Conservation (phyloP, 768 basidiomycete species). For the Tricholoma saponaceum region DNA sequence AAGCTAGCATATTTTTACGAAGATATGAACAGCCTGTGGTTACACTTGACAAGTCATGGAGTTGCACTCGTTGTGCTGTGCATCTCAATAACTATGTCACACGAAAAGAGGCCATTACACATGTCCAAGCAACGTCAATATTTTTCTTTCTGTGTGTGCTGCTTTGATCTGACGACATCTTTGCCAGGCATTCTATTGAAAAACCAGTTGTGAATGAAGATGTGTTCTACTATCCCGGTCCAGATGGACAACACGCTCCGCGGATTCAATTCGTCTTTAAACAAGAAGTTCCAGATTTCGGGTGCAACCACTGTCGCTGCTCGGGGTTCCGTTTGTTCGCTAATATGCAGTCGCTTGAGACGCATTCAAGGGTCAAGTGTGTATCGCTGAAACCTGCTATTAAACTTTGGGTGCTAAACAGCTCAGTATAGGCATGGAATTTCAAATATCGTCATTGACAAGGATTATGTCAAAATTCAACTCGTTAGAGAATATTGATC, state of each 20-base stretch:
- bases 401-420: not conserved
- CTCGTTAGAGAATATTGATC: too few species aligned
- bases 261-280: not conserved
- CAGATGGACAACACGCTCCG: not conserved
- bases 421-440: not conserved
- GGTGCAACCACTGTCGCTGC: not conserved
- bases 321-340: not conserved
- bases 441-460: not conserved
- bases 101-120: not conserved
- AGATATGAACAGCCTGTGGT: not conserved
- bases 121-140: not conserved
- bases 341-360: not conserved
- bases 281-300: not conserved
- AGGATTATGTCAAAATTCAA: not conserved
- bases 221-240: not conserved
- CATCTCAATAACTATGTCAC: not conserved
- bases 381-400: not conserved
- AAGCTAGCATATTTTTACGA: not conserved
- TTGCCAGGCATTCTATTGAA: not conserved
- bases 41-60: not conserved
- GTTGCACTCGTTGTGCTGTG: not conserved
- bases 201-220: not conserved
- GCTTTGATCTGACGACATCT: not conserved
- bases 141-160: not conserved
- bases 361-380: not conserved